Evolutionary conservation across 371 early-diverging fungal species (phyloP).

Genomic region (Dinochytrium kinnereticum): DNA sequence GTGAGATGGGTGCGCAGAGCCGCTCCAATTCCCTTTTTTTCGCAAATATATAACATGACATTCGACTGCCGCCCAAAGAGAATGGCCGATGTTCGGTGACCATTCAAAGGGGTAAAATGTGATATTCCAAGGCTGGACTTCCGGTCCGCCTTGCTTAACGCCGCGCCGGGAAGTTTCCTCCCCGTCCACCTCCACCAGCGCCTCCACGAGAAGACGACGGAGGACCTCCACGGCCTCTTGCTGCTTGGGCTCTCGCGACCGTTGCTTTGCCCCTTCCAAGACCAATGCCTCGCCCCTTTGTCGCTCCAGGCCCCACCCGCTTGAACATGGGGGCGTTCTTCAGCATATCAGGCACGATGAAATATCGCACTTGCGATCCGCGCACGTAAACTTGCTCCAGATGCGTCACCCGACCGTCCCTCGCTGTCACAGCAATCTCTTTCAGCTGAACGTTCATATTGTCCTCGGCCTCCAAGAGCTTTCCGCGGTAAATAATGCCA

Average conservation of each 20-base stretch:
- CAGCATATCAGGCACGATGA: constrained; percentile 97
- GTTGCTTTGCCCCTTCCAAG: constrained; percentile 85
- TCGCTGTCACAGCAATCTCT: constrained; percentile 89
- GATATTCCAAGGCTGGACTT: too few species aligned
- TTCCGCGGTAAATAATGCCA: constrained; percentile 93
- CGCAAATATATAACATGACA: too few species aligned
- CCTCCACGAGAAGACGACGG: neutral
- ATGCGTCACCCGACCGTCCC: constrained; percentile 89
- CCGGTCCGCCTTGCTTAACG: too few species aligned
- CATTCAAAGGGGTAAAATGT: too few species aligned
- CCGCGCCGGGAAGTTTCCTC: constrained; percentile 10
- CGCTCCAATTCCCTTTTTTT: too few species aligned
- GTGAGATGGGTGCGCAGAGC: too few species aligned
- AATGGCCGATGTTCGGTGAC: too few species aligned
- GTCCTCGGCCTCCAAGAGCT: constrained; percentile 95
- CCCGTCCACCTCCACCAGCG: constrained; percentile 3
- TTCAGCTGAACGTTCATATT: constrained; percentile 97
- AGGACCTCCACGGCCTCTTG: constrained; percentile 27
- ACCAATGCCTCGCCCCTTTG: constrained; percentile 86
- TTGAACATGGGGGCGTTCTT: constrained; percentile 98
- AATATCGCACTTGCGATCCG: constrained; percentile 94
- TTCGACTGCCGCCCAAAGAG: too few species aligned
- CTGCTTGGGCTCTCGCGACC: constrained; percentile 80
- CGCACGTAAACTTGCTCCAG: constrained; percentile 96
- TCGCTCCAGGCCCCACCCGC: constrained; percentile 76